These are phyloP conservation scores for Priceomyces melissophilus DNA, from an alignment of 805 yeast genomes.

Conservation along the genomic window DNA sequence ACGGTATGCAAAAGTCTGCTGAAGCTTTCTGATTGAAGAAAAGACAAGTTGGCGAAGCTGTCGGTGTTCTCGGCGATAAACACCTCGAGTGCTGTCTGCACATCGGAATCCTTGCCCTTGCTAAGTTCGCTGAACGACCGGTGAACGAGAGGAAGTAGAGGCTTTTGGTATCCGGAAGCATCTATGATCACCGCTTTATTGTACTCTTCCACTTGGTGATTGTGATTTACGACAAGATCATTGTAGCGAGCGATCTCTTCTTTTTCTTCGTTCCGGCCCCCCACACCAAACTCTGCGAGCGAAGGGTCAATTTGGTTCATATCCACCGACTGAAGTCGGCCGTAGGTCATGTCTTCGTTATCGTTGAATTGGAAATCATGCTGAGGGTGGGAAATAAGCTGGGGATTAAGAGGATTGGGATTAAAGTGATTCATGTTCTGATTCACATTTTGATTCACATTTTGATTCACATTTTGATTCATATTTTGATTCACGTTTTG, in stretches of 20 bases:
- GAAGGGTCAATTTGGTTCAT: slow-evolving; percentile 7
- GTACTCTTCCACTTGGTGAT: slow-evolving; percentile 11
- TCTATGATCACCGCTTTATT: slow-evolving; percentile 8
- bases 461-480: not conserved
- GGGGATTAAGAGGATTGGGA: too few species aligned
- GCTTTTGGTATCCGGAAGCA: slow-evolving; percentile 4
- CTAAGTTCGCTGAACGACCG: not conserved
- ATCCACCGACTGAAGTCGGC: slow-evolving; percentile 1
- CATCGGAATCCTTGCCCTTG: slow-evolving; percentile 2
- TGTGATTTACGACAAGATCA: slow-evolving; percentile 9
- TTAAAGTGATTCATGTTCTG: not conserved
- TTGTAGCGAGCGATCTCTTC: slow-evolving; percentile 10
- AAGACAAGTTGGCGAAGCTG: slow-evolving; percentile 8
- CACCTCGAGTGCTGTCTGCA: slow-evolving; percentile 8
- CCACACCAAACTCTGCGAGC: slow-evolving; percentile 1
- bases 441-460: not conserved
- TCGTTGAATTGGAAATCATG: too few species aligned
- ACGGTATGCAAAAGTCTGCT: slow-evolving; percentile 6
- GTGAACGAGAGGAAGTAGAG: slow-evolving; percentile 3
- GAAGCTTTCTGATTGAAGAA: slow-evolving; percentile 10
- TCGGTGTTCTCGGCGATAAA: slow-evolving; percentile 9
- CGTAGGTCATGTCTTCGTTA: too few species aligned
- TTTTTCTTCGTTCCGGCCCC: slow-evolving; percentile 1
- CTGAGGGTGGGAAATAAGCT: too few species aligned
- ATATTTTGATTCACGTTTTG: too few species aligned